These are phyloP conservation scores for Amanita rimosa DNA, from an alignment of 768 basidiomycete genomes.

Conservation along the genomic window DNA sequence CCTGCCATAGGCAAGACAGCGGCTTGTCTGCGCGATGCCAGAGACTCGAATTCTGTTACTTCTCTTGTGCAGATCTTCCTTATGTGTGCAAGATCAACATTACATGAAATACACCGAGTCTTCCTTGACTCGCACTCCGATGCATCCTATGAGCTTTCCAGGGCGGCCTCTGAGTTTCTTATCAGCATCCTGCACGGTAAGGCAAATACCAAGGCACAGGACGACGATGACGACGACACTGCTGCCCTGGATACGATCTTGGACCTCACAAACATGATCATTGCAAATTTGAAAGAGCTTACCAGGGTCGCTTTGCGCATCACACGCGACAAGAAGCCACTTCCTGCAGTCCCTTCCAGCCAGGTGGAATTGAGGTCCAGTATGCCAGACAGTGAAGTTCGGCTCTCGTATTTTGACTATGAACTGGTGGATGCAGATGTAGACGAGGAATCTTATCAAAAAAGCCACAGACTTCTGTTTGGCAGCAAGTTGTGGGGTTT, in stretches of 20 bases:
- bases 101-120: neutral
- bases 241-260: neutral
- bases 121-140: neutral
- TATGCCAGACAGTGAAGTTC: neutral
- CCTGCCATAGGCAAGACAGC: neutral
- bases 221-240: neutral
- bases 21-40: neutral
- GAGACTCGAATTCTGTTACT: neutral
- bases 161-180: neutral
- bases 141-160: neutral
- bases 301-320: neutral
- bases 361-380: neutral
- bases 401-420: neutral
- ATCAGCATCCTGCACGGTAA: constrained; percentile 2
- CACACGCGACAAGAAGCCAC: constrained; percentile 1
- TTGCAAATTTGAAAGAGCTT: constrained; percentile 1
- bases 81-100: neutral
- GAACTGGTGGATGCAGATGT: neutral
- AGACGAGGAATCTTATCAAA: neutral
- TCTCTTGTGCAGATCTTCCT: neutral
- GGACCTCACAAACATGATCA: neutral
- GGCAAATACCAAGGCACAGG: neutral
- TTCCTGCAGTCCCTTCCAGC: neutral
- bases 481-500: neutral
- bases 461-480: neutral